Conservation (phyloP, 352 stramenopile species). For the Phytophthora megakarya region DNA sequence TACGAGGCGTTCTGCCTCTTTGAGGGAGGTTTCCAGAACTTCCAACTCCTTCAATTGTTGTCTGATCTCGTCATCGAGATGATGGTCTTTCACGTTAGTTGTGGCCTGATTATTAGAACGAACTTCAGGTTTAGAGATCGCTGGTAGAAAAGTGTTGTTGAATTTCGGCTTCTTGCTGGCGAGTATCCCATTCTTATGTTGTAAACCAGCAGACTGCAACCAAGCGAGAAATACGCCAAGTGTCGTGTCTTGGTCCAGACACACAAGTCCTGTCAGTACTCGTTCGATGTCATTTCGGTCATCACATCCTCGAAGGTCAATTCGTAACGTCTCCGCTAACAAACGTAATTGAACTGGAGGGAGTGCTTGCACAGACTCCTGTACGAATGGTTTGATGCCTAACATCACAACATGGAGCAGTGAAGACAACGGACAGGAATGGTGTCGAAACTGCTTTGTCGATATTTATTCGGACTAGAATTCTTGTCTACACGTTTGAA, state of each 20-base stretch:
- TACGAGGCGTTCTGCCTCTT: slow-evolving; percentile 56
- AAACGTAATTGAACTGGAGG: slow-evolving; percentile 47
- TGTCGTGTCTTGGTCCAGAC: slow-evolving; percentile 74
- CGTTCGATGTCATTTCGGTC: slow-evolving; percentile 64
- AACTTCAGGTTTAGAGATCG: slow-evolving; percentile 27
- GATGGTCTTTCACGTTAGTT: slow-evolving; percentile 50
- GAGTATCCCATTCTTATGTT: slow-evolving; percentile 25
- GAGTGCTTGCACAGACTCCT: slow-evolving; percentile 63
- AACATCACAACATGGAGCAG: slow-evolving; percentile 41
- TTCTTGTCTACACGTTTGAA: slow-evolving; percentile 10
- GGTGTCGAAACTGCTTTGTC: slow-evolving; percentile 16
- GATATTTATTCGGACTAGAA: slow-evolving; percentile 22
- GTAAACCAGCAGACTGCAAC: slow-evolving; percentile 41
- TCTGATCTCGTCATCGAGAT: slow-evolving; percentile 62
- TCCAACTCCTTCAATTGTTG: slow-evolving; percentile 45
- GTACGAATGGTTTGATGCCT: slow-evolving; percentile 66
- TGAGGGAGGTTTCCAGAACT: slow-evolving; percentile 62
- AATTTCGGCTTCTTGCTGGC: slow-evolving; percentile 49
- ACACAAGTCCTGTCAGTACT: slow-evolving; percentile 64
- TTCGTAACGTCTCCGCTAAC: slow-evolving; percentile 63
- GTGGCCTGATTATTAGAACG: slow-evolving; percentile 15
- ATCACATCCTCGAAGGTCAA: slow-evolving; percentile 64
- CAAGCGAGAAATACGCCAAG: slow-evolving; percentile 76
- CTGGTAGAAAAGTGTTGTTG: slow-evolving; percentile 69
- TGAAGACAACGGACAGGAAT: slow-evolving; percentile 2